Evolutionary conservation across 2,329 filamentous ascomycete species (phyloP).

Genomic region (Cryphonectria nitschkei): DNA sequence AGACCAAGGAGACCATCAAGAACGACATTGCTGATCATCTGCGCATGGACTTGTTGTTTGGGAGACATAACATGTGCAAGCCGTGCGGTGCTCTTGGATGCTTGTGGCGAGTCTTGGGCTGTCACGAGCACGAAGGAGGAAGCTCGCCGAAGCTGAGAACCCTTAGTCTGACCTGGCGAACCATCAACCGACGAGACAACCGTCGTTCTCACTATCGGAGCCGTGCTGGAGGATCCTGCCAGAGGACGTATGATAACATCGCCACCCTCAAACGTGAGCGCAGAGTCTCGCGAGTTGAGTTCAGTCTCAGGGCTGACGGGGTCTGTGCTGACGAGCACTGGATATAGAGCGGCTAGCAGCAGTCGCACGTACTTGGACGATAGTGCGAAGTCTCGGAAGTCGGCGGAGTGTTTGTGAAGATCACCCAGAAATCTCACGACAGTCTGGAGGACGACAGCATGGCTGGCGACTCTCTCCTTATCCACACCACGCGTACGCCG

Average conservation of each 20-base stretch:
- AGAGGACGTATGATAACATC: slow-evolving; percentile 83
- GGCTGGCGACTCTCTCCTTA: slow-evolving; percentile 56
- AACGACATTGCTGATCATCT: slow-evolving; percentile 67
- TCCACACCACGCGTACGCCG: slow-evolving; percentile 49
- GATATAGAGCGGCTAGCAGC: slow-evolving; percentile 80
- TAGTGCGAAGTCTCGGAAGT: slow-evolving; percentile 82
- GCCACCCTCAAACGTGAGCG: slow-evolving; percentile 81
- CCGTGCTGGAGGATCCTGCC: slow-evolving; percentile 59
- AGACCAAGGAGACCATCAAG: slow-evolving; percentile 79
- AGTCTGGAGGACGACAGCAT: slow-evolving; percentile 71
- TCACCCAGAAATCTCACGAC: slow-evolving; percentile 80
- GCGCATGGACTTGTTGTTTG: slow-evolving; percentile 52
- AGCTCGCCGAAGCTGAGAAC: slow-evolving; percentile 72
- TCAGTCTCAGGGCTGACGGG: slow-evolving; percentile 82
- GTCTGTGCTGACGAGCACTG: slow-evolving; percentile 85
- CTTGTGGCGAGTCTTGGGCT: slow-evolving; percentile 63
- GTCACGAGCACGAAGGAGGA: slow-evolving; percentile 93
- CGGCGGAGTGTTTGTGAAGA: slow-evolving; percentile 73
- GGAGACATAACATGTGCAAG: slow-evolving; percentile 67
- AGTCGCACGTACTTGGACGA: slow-evolving; percentile 81
- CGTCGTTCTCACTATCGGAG: slow-evolving; percentile 76
- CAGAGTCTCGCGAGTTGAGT: slow-evolving; percentile 79
- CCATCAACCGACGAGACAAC: slow-evolving; percentile 56
- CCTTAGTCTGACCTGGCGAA: slow-evolving; percentile 48
- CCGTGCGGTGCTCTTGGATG: slow-evolving; percentile 60